Percentiles rank a stretch among this genome's conserved stretches.
These are phyloP conservation scores for Bolboschoenoplectus hybrid DNA, from an alignment of 202 grass and related monocot species.

Conservation along the genomic window DNA sequence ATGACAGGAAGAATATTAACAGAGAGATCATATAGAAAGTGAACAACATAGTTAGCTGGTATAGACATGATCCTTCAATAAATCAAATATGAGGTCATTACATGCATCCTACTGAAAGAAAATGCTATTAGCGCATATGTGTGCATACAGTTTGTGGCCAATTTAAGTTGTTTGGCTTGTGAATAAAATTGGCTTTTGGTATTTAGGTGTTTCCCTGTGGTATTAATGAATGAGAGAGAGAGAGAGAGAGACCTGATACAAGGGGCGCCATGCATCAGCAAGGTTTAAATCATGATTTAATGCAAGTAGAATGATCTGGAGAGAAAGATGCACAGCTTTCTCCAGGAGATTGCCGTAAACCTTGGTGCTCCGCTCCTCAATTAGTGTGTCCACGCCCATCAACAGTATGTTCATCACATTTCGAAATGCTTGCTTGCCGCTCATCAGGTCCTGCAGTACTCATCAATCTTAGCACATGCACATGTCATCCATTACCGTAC, in stretches of 20 bases:
- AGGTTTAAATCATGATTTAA: slow-evolving; percentile 84
- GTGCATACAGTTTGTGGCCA: background rate
- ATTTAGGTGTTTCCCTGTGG: background rate
- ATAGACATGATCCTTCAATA: background rate
- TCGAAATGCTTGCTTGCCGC: slow-evolving; percentile 77
- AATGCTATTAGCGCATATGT: background rate
- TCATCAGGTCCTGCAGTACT: slow-evolving; percentile 85
- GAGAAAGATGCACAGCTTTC: slow-evolving; percentile 79
- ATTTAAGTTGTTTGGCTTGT: slow-evolving; percentile 8
- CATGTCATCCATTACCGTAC: background rate
- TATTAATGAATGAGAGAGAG: background rate
- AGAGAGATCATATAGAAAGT: background rate
- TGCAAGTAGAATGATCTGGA: slow-evolving; percentile 93
- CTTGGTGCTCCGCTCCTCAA: slow-evolving; percentile 75
- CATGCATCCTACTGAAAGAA: slow-evolving; percentile 2
- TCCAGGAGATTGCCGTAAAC: slow-evolving; percentile 78
- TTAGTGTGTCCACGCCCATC: slow-evolving; percentile 72
- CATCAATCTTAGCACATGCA: slow-evolving; percentile 20
- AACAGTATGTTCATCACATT: slow-evolving; percentile 93
- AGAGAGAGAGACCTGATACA: slow-evolving; percentile 73
- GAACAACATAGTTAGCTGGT: slow-evolving; percentile 9
- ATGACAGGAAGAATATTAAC: slow-evolving; percentile 25
- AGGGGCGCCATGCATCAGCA: slow-evolving; percentile 80
- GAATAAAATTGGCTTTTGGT: background rate
- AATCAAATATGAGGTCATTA: slow-evolving; percentile 1